Evolutionary conservation across 2,329 filamentous ascomycete species (phyloP).

Genomic region (Ophiostoma fasciatum): DNA sequence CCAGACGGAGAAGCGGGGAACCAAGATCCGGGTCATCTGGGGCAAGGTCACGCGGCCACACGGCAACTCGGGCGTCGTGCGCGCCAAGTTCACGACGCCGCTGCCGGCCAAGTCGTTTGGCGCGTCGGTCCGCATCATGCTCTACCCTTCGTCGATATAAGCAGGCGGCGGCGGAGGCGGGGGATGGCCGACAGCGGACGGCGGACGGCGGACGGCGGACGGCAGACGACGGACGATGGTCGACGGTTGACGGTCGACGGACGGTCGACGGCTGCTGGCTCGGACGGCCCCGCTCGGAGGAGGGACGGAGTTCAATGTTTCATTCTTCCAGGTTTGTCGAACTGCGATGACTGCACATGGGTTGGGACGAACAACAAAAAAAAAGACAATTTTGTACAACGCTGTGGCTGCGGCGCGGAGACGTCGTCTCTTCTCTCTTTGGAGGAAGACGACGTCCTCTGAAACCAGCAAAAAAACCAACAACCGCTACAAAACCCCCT

Average conservation of each 20-base stretch:
- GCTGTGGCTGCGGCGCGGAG: too few relatives aligned
- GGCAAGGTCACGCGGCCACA: conserved; percentile 16
- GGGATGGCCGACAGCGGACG: too few relatives aligned
- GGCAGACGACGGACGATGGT: neutral
- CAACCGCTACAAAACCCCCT: too few relatives aligned
- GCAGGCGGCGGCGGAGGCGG: too few relatives aligned
- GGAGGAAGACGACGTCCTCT: too few relatives aligned
- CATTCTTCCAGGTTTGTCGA: conserved; percentile 7
- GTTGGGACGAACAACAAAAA: conserved; percentile 5
- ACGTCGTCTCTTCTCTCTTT: too few relatives aligned
- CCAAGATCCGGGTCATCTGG: conserved; percentile 73
- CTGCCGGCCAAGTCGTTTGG: conserved; percentile 95
- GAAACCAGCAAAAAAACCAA: too few relatives aligned
- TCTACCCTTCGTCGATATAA: conserved; percentile 98
- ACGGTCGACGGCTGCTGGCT: too few relatives aligned
- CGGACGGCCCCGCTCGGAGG: too few relatives aligned
- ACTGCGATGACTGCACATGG: conserved; percentile 7
- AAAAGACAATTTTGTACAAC: too few relatives aligned
- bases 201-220: too few relatives aligned
- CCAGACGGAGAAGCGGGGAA: conserved; percentile 85
- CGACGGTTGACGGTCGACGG: too few relatives aligned
- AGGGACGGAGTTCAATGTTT: conserved; percentile 5
- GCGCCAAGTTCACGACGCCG: conserved; percentile 92
- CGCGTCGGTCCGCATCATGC: conserved; percentile 90
- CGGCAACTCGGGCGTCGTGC: conserved; percentile 94